phyloP scores from a whole-genome alignment of 352 stramenopile species.

The Pythium scleroteichum region DNA sequence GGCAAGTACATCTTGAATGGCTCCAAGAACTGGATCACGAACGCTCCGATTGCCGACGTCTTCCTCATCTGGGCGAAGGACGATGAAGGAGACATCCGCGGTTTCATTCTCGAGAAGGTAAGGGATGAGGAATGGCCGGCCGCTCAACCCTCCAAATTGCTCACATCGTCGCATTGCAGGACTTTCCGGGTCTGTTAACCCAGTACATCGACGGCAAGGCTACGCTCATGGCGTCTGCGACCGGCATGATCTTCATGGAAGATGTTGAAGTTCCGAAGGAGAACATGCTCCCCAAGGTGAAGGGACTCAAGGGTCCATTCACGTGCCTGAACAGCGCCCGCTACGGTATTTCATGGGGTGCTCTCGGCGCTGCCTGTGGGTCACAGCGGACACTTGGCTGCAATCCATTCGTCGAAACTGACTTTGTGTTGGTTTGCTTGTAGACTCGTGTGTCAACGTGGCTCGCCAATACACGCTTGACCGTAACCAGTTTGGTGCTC shows the following conservation, averaged over 20 bases:
- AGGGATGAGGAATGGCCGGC: neutral
- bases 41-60: slow-evolving; percentile 96
- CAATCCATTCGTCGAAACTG: neutral
- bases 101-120: slow-evolving; percentile 95
- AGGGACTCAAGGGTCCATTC: slow-evolving; percentile 94
- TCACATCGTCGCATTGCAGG: slow-evolving; percentile 35
- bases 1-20: slow-evolving; percentile 97
- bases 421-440: neutral
- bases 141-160: neutral
- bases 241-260: slow-evolving; percentile 98
- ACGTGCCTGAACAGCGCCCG: slow-evolving; percentile 97
- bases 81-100: slow-evolving; percentile 92
- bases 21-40: slow-evolving; percentile 96
- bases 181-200: slow-evolving; percentile 91
- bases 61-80: slow-evolving; percentile 98
- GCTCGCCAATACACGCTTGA: slow-evolving; percentile 96
- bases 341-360: slow-evolving; percentile 97
- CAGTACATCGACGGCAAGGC: slow-evolving; percentile 98
- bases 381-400: neutral
- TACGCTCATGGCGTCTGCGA: slow-evolving; percentile 92
- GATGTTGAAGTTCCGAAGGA: slow-evolving; percentile 94
- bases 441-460: slow-evolving; percentile 92
- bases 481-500: slow-evolving; percentile 94
- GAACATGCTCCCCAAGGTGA: slow-evolving; percentile 92
- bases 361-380: slow-evolving; percentile 92